Evolutionary conservation across 441 rosid genomes (phyloP), one percentile per base, ranked within the genome.

Genomic region (Euphorbia celastroides): DNA sequence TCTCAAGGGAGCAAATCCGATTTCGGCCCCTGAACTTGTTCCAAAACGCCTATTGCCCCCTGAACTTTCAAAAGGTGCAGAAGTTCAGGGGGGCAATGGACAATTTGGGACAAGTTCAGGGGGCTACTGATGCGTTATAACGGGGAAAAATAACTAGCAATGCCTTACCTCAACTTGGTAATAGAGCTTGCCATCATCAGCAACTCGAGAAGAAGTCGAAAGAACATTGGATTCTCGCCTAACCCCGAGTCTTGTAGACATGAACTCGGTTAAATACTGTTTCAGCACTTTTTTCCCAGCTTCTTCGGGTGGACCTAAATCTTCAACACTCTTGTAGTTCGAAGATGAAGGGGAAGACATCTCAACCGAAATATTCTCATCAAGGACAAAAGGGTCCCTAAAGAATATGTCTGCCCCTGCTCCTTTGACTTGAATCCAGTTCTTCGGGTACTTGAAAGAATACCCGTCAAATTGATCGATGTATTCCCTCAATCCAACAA

Each of bases 391-490:
- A 48, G 98, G 97, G 69, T 93, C 97, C 69, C 97, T 82, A 79
- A 90, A 93, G 82, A 93, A 93, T 68, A 93, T 88, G 56, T 93
- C 97, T 2, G 98, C 98, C 7, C 97, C 98, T 0, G 95, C 91
- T 19, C 96, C 98, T 68, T 87, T 79, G 25, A 93, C 97, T 73
- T 87, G 97, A 63, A 90, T 86, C 98, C 98, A 88, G 60, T 86
- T 93, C 73, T 80, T 82, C 55, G 97, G 98, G 76, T 90, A 90
- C 77, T 82, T 80, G 76, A 93, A 85, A 0, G 98, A 87, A 73
- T 93, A 93, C 22, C 97, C 97, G 79, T 93, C 98, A 67, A 93
- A 93, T 10, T 86, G 82, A 66, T 93, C 98, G 0, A 90, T 87
- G 80, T 87, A 85, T 71, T 93, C 98, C 72, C 89, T 77, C 68